Evolutionary conservation across 805 yeast genomes (phyloP), one percentile per base, ranked within the genome.

Genomic region (Kodamaea sagamina): DNA sequence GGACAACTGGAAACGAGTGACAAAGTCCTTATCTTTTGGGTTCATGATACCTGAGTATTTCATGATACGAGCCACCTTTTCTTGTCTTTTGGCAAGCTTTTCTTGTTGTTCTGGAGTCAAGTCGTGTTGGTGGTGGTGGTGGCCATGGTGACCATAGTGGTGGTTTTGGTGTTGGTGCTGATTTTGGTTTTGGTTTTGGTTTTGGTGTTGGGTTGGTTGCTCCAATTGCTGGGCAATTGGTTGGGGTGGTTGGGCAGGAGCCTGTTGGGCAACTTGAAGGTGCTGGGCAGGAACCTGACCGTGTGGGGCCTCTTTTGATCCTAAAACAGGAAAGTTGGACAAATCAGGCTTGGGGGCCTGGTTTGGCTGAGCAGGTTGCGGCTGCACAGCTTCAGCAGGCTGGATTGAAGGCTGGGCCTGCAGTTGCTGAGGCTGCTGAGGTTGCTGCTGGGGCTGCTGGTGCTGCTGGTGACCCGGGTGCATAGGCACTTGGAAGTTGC

Each of bases 21-120:
- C 92, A 59, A 87, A 89, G 67, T 92, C 97, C 68, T 90, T 90
- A 64, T 93, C 99, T 69, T 92, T 86, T 45, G 96, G 96, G 56
- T 89, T 88, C 99, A 93, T 93, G 50, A 93, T 80, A 50, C 97
- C 97, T 21, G 93, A 86, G 68, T 84, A 88, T 57, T 80, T 82
- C 59, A 86, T 75, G 55, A 89, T 86, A 50, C 84, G 76, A 36
- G 81, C 75, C 39, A 85, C 89, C 61, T 86, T 85, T 47, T 82
- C 83, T 50, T 83, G 88, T 68, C 93, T 82, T 37, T 70, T 71
- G 43, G 81, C 76, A 43, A 81, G 71, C 52, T 80, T 76, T 50
- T 79, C 83, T 60, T 83, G 83, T 58, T 86, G 90, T 56, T 84
- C 92, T 6, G 86, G 86, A 32, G 84, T 71, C 55, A 84, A 66